Conservation (phyloP, 139 green algal species). For the Spirogloea muscicola region DNA sequence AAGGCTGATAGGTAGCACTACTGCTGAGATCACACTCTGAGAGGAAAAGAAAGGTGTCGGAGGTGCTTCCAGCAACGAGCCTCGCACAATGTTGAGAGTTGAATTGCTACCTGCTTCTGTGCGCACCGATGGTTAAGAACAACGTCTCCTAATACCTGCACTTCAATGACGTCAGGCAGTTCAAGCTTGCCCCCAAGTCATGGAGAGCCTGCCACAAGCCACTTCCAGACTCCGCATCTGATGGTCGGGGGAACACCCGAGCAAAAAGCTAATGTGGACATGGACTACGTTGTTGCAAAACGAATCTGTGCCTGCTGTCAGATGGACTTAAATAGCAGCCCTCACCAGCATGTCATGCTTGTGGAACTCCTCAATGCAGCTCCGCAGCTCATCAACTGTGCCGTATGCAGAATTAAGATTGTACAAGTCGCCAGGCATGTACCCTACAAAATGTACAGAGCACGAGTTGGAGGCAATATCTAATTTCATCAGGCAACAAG, state of each 20-base stretch:
- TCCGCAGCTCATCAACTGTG: conserved; percentile 47
- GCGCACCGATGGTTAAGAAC: conserved; percentile 63
- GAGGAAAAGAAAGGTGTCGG: not conserved
- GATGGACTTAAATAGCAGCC: no score
- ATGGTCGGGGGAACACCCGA: not conserved
- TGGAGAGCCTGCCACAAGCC: not conserved
- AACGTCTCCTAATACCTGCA: conserved; percentile 53
- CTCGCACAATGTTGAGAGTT: not conserved
- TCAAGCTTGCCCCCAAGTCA: not conserved
- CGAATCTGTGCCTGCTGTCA: not conserved
- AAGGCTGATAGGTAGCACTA: not conserved
- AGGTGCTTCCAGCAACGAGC: no score
- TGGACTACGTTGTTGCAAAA: not conserved
- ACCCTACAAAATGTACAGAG: no score
- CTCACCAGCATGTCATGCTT: conserved; percentile 38
- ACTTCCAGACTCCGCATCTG: not conserved
- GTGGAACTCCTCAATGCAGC: conserved; percentile 47
- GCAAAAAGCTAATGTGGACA: not conserved
- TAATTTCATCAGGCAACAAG: no score
- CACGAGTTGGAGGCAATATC: no score
- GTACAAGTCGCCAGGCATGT: conserved; percentile 46
- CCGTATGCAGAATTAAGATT: conserved; percentile 56
- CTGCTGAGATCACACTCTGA: not conserved
- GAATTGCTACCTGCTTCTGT: conserved; percentile 34
- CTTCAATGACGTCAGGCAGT: not conserved